Evolutionary conservation across 495 filamentous ascomycete species (phyloP).

Genomic region (Penicillium alfredii): DNA sequence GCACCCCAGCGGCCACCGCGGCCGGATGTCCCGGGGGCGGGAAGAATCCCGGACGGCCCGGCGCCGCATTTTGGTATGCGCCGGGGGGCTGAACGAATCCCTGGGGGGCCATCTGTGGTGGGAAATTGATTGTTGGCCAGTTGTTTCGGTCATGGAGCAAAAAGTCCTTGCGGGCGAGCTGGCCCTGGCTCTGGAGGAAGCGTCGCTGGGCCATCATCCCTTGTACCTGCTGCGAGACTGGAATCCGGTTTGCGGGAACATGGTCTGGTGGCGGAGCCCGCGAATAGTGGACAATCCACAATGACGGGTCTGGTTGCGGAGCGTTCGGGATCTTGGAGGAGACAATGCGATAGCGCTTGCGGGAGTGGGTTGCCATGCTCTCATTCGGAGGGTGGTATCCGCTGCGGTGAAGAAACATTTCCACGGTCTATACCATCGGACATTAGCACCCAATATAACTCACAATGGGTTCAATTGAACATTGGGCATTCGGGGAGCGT

Average conservation of each 20-base stretch:
- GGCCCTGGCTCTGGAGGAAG: constrained; percentile 70
- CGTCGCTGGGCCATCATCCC: constrained; percentile 55
- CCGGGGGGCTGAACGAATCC: constrained; percentile 30
- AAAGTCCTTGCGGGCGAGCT: constrained; percentile 85
- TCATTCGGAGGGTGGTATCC: constrained; percentile 69
- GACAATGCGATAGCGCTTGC: constrained; percentile 77
- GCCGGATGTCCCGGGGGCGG: constrained; percentile 27
- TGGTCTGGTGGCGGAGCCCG: constrained; percentile 65
- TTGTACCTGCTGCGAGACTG: constrained; percentile 52
- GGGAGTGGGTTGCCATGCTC: constrained; percentile 60
- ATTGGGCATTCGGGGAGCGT: constrained; percentile 27
- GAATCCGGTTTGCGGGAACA: constrained; percentile 59
- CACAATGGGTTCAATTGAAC: too few relatives aligned
- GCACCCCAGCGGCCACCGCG: constrained; percentile 23
- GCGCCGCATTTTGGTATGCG: constrained; percentile 26
- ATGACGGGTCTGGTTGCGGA: constrained; percentile 64
- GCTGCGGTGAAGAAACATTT: constrained; percentile 73
- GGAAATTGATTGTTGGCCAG: constrained; percentile 81
- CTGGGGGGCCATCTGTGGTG: constrained; percentile 42
- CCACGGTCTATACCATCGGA: constrained; percentile 49
- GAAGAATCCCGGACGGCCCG: constrained; percentile 36
- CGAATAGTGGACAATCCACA: constrained; percentile 94
- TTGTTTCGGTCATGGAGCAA: constrained; percentile 81
- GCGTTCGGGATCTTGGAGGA: constrained; percentile 54
- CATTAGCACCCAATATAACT: too few relatives aligned